These are phyloP conservation scores for Tarenaya hassleriana DNA, from an alignment of 345 rosid genomes.

Conservation along the genomic window DNA sequence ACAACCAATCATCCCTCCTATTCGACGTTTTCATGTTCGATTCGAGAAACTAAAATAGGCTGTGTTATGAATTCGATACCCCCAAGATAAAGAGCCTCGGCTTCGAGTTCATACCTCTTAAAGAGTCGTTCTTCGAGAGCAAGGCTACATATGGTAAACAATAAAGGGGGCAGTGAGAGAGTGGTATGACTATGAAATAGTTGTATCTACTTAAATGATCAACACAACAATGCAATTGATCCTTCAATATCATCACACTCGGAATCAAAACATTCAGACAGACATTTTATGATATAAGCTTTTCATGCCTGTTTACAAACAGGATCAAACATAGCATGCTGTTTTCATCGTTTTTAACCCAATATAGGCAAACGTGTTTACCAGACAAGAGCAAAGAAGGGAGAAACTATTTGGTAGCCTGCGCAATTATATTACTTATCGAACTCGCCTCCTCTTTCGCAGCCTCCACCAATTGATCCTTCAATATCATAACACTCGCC, in stretches of 20 bases:
- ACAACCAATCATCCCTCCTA: background rate
- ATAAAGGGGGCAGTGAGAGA: conserved; percentile 1
- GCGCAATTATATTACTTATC: conserved; percentile 82
- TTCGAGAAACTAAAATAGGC: conserved; percentile 50
- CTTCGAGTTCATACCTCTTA: conserved; percentile 54
- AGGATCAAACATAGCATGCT: background rate
- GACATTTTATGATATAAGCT: background rate
- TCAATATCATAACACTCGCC: conserved; percentile 13
- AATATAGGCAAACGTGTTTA: conserved; percentile 1
- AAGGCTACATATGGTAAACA: conserved; percentile 39
- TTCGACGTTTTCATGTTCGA: conserved; percentile 29
- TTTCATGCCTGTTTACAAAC: background rate
- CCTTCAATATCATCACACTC: conserved; percentile 8
- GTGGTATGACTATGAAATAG: too few relatives aligned
- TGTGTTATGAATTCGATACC: conserved; percentile 52
- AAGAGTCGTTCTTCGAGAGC: conserved; percentile 65
- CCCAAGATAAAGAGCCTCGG: conserved; percentile 56
- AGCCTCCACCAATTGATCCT: conserved; percentile 92
- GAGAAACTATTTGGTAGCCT: conserved; percentile 68
- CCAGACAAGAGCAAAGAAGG: background rate
- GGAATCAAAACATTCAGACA: background rate
- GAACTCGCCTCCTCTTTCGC: conserved; percentile 93
- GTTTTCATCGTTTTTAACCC: background rate
- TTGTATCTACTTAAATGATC: background rate
- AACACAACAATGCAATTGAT: background rate